A percentile compares a stretch with the other conserved stretches of the same genome.
phyloP scores from a whole-genome alignment of 2,329 filamentous ascomycete genomes.

The Ceratocystis destructans region DNA sequence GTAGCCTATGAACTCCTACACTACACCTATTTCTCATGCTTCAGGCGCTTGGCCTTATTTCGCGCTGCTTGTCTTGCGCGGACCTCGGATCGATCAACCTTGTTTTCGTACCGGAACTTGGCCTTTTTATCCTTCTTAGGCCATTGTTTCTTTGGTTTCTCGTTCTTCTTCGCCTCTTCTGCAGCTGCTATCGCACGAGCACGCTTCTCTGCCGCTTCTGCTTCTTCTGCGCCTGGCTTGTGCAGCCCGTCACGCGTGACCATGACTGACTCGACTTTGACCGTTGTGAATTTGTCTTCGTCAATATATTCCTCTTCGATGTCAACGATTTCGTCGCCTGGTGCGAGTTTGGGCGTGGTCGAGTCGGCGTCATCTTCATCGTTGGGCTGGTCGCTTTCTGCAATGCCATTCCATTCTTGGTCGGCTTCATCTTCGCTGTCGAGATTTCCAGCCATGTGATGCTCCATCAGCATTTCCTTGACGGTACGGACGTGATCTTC shows the following conservation, averaged over 20 bases:
- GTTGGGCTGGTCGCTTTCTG: conserved; percentile 33
- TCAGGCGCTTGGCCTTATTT: conserved; percentile 29
- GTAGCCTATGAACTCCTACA: background rate
- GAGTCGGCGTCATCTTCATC: conserved; percentile 25
- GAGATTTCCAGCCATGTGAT: conserved; percentile 36
- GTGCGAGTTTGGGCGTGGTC: conserved; percentile 28
- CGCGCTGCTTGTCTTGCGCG: conserved; percentile 58
- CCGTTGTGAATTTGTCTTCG: conserved; percentile 89
- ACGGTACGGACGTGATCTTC: conserved; percentile 70
- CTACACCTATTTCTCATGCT: conserved; percentile 11
- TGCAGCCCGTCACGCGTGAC: conserved; percentile 61
- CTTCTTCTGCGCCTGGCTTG: conserved; percentile 32
- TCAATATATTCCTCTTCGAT: conserved; percentile 91
- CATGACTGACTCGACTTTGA: conserved; percentile 81
- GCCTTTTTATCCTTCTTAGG: conserved; percentile 55
- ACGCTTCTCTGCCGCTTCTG: conserved; percentile 28
- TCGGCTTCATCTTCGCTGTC: conserved; percentile 28
- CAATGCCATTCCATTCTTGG: conserved; percentile 50
- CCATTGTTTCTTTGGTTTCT: conserved; percentile 37
- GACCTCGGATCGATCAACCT: conserved; percentile 65
- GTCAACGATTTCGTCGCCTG: conserved; percentile 45
- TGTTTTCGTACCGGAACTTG: conserved; percentile 86
- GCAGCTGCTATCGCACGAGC: conserved; percentile 26
- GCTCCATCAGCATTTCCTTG: conserved; percentile 52
- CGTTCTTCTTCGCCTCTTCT: conserved; percentile 24